Percentiles rank a stretch among this genome's conserved stretches.
Conservation (phyloP, 768 basidiomycete species). For the Rhodotorula babjevae region DNA sequence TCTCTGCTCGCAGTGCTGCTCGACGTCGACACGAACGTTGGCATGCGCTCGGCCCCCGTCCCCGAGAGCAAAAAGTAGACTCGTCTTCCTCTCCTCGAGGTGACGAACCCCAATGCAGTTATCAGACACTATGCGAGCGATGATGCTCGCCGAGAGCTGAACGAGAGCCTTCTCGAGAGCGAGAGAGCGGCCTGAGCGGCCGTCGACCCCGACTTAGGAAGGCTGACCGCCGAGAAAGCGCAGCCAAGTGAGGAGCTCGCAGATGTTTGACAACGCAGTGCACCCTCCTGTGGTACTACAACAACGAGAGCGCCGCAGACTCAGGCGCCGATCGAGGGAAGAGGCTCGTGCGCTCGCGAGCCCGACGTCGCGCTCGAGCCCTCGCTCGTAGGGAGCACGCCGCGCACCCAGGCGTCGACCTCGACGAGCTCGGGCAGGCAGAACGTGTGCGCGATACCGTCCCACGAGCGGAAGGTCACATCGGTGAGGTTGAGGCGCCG, state of each 20-base stretch:
- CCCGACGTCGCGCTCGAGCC: no score
- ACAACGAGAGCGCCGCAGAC: no score
- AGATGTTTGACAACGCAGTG: no score
- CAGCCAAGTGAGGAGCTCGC: no score
- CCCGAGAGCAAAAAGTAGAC: not conserved
- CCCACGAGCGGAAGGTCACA: slow-evolving; percentile 12
- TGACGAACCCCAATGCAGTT: not conserved
- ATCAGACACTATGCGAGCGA: no score
- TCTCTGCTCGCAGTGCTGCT: slow-evolving; percentile 25
- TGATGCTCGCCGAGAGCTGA: no score
- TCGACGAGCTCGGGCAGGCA: slow-evolving; percentile 1
- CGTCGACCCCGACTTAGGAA: no score
- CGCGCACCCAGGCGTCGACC: not conserved
- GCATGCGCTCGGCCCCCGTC: not conserved
- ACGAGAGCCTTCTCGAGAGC: not conserved
- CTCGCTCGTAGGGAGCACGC: not conserved
- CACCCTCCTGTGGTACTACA: no score
- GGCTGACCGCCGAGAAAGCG: not conserved
- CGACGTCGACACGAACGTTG: slow-evolving; percentile 30
- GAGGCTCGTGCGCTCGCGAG: not conserved
- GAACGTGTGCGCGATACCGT: slow-evolving; percentile 19
- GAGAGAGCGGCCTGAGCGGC: not conserved
- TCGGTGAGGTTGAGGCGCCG: slow-evolving; percentile 15
- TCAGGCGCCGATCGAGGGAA: not conserved
- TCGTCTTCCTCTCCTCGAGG: not conserved